A percentile compares a stretch with the other conserved stretches of the same genome.
These are phyloP conservation scores for Ganoderma lucidum DNA, from an alignment of 1,284 basidiomycete species.

Conservation along the genomic window DNA sequence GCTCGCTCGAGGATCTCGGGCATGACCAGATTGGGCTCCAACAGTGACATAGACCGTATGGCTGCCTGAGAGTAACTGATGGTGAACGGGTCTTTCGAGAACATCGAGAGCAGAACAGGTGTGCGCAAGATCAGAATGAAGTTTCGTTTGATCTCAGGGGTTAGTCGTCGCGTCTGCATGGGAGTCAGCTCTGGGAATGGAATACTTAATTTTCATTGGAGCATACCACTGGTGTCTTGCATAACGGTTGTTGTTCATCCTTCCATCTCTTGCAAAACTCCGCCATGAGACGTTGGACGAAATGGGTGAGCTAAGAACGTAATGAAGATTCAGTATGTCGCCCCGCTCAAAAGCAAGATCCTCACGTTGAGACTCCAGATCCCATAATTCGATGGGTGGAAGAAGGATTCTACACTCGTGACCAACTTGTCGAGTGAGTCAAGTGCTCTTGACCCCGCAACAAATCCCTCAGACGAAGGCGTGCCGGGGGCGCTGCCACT, in stretches of 20 bases:
- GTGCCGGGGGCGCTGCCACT: constrained; percentile 43
- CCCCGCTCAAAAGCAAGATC: too few species aligned
- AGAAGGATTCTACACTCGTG: constrained; percentile 93
- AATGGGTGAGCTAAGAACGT: constrained; percentile 66
- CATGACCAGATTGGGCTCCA: constrained; percentile 91
- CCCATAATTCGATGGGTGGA: constrained; percentile 88
- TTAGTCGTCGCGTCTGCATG: constrained; percentile 75
- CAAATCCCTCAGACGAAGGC: constrained; percentile 56
- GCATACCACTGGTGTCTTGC: constrained; percentile 81
- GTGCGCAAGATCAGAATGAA: constrained; percentile 89
- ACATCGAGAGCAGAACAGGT: constrained; percentile 93
- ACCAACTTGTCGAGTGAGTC: constrained; percentile 91
- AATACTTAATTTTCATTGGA: not conserved
- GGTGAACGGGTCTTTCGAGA: constrained; percentile 84
- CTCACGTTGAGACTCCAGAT: constrained; percentile 70
- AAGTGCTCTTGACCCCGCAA: constrained; percentile 90
- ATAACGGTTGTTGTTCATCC: constrained; percentile 83
- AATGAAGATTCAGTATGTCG: not conserved
- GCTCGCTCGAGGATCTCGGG: constrained; percentile 93
- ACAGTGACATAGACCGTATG: constrained; percentile 76
- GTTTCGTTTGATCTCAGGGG: constrained; percentile 81
- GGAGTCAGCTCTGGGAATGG: not conserved
- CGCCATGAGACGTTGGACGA: constrained; percentile 80
- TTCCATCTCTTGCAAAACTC: constrained; percentile 88
- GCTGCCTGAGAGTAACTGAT: constrained; percentile 76